Percentiles rank a stretch among this genome's conserved stretches.
Evolutionary conservation across 2,329 filamentous ascomycete species (phyloP).

Genomic region (Apiospora rasikravindrae): DNA sequence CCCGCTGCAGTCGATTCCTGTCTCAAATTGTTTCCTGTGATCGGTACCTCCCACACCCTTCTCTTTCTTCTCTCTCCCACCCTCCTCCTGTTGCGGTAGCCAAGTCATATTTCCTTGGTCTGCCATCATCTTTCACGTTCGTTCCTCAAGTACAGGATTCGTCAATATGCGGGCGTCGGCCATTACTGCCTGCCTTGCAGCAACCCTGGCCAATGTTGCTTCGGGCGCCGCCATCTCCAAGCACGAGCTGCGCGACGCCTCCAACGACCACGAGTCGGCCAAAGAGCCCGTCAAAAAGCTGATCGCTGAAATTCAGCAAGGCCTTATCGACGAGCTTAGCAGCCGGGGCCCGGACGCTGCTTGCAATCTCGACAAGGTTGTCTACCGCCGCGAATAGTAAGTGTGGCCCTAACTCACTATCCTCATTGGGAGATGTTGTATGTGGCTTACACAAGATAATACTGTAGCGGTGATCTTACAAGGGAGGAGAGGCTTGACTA

Average conservation of each 20-base stretch:
- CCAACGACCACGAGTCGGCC: neutral
- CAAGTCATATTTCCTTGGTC: neutral
- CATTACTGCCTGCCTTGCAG: slow-evolving; percentile 1
- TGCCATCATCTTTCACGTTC: neutral
- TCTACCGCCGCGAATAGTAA: slow-evolving; percentile 11
- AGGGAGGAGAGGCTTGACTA: slow-evolving; percentile 26
- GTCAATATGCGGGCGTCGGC: slow-evolving; percentile 3
- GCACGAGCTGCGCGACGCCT: neutral
- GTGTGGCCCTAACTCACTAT: neutral
- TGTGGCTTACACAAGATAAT: neutral
- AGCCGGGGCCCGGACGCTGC: neutral
- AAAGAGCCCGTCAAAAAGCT: neutral
- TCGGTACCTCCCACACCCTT: neutral
- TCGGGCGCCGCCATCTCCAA: neutral
- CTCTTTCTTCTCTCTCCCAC: neutral
- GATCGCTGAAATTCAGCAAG: neutral
- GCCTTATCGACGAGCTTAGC: neutral
- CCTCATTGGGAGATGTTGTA: rapidly evolving
- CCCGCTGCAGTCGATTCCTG: neutral
- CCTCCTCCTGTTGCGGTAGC: neutral
- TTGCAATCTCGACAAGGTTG: neutral
- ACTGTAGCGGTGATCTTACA: slow-evolving; percentile 11
- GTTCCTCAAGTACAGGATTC: neutral
- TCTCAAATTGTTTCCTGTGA: neutral
- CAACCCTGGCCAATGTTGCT: neutral